Evolutionary conservation across 2,329 filamentous ascomycete species (phyloP).

Genomic region (Nemania sp.): DNA sequence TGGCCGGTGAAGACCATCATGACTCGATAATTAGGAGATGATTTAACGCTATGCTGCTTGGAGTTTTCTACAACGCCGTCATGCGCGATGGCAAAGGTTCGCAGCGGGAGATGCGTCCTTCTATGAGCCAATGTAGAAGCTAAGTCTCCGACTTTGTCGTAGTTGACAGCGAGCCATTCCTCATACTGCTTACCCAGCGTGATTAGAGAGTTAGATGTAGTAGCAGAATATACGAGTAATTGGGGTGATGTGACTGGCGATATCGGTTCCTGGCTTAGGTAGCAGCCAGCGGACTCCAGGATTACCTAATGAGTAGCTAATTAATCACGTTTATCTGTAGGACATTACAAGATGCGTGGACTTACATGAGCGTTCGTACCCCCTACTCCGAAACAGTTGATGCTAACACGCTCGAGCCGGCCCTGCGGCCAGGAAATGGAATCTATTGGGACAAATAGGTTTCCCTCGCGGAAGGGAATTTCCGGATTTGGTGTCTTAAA

Average conservation of each 20-base stretch:
- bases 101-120: conserved; percentile 47
- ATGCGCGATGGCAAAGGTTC: conserved; percentile 41
- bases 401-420: conserved; percentile 44
- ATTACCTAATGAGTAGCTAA: conserved; percentile 28
- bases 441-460: conserved; percentile 39
- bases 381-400: conserved; percentile 54
- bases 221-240: conserved; percentile 44
- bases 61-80: neutral
- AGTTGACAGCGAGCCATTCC: conserved; percentile 40
- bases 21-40: no score
- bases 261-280: conserved; percentile 1
- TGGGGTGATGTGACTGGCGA: conserved; percentile 26
- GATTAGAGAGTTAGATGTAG: conserved; percentile 38
- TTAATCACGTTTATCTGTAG: no score
- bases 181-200: conserved; percentile 38
- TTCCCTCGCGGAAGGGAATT: conserved; percentile 39
- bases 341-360: no score
- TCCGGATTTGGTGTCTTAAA: conserved; percentile 42
- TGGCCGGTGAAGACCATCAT: conserved; percentile 51
- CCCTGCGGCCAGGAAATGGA: conserved; percentile 36
- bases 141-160: conserved; percentile 40
- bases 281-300: conserved; percentile 40
- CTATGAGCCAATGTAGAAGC: conserved; percentile 50
- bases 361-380: conserved; percentile 44
- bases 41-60: neutral